Conservation (phyloP, 1,284 basidiomycete genomes). For the Tilletia horrida region DNA sequence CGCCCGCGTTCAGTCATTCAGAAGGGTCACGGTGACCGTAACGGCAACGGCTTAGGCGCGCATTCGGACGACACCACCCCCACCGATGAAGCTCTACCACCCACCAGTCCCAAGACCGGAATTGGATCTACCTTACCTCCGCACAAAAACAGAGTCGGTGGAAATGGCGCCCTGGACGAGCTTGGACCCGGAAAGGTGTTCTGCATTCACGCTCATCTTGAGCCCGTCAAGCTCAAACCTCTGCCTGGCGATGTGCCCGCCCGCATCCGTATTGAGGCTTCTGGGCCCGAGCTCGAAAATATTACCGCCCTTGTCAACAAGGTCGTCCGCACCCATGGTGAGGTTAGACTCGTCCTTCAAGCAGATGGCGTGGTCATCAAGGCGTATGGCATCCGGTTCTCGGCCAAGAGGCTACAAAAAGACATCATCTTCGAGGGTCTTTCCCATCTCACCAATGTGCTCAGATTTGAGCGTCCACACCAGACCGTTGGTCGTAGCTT, state of each 20-base stretch:
- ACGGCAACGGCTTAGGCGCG: no score
- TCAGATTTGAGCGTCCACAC: neutral
- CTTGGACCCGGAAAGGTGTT: neutral
- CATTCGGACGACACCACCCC: no score
- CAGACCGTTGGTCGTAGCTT: neutral
- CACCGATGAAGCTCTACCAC: neutral
- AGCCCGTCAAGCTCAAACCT: neutral
- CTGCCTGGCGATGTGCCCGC: neutral
- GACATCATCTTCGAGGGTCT: slow-evolving; percentile 5
- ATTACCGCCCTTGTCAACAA: slow-evolving; percentile 15
- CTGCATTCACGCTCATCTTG: slow-evolving; percentile 5
- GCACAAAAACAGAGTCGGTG: neutral
- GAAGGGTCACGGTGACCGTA: no score
- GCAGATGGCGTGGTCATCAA: neutral
- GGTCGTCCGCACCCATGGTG: slow-evolving; percentile 16
- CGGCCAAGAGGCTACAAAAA: slow-evolving; percentile 1
- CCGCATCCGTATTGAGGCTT: slow-evolving; percentile 10
- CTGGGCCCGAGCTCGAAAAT: neutral
- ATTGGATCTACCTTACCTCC: neutral
- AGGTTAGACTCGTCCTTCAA: neutral
- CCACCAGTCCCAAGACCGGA: neutral
- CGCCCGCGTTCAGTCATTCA: no score
- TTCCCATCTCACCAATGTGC: slow-evolving; percentile 7
- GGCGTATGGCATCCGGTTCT: slow-evolving; percentile 1
- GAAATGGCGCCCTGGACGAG: neutral